A percentile compares a stretch with the other conserved stretches of the same genome.
Evolutionary conservation across 345 rosid species (phyloP).

Genomic region (Isatis tinctoria): DNA sequence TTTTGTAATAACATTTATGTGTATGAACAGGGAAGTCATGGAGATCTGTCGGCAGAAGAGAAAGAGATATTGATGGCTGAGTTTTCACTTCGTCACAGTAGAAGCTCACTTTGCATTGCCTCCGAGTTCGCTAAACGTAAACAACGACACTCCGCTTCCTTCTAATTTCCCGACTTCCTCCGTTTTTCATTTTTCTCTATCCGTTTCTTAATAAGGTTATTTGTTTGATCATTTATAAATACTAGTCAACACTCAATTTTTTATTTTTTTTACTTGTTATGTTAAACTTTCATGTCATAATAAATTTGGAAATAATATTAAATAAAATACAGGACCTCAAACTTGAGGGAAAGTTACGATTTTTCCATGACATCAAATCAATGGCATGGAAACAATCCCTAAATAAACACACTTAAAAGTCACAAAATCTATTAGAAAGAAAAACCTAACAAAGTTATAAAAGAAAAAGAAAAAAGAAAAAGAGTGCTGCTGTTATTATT

Average conservation of each 20-base stretch:
- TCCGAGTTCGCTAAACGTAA: conserved; percentile 62
- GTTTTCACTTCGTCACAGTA: conserved; percentile 82
- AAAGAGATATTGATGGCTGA: conserved; percentile 76
- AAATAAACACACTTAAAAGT: neutral
- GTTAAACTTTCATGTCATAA: neutral
- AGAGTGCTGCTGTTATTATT: neutral
- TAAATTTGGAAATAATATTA: neutral
- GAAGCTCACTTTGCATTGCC: conserved; percentile 59
- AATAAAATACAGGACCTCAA: neutral
- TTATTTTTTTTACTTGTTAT: neutral
- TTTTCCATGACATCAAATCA: neutral
- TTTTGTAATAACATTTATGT: neutral
- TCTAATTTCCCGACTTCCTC: neutral
- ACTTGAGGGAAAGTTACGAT: too few species aligned
- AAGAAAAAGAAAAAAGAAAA: neutral
- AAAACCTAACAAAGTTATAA: conserved; percentile 16
- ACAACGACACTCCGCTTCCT: neutral
- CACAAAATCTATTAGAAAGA: neutral
- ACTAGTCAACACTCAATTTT: neutral
- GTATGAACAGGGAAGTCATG: conserved; percentile 63
- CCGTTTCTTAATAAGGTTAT: neutral
- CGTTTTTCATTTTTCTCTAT: neutral
- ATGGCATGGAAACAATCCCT: neutral
- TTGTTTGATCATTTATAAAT: neutral
- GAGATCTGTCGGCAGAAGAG: conserved; percentile 73